These are phyloP conservation scores for Inonotus obliquus DNA, from an alignment of 1,284 basidiomycete genomes.

Conservation along the genomic window DNA sequence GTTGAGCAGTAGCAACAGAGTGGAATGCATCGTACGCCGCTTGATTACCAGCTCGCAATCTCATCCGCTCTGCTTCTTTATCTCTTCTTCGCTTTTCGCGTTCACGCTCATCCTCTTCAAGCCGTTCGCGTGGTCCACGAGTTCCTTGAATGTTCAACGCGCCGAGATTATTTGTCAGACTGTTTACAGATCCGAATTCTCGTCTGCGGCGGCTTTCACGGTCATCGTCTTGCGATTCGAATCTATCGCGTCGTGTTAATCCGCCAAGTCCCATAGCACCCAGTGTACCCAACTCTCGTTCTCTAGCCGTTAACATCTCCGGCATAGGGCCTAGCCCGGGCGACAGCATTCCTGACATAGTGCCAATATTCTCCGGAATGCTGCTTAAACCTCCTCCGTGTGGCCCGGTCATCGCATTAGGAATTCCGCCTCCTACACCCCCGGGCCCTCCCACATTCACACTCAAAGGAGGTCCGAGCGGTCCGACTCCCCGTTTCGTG, in stretches of 20 bases:
- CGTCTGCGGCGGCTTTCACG: constrained; percentile 29
- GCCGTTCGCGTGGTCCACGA: constrained; percentile 55
- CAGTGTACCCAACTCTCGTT: constrained; percentile 44
- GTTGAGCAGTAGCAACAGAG: constrained; percentile 36
- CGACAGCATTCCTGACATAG: constrained; percentile 25
- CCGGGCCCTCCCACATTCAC: constrained; percentile 29
- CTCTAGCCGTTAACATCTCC: constrained; percentile 39
- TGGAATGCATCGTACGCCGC: constrained; percentile 73
- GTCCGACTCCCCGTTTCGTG: constrained; percentile 85
- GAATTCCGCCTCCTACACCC: constrained; percentile 28
- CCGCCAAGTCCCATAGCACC: constrained; percentile 45
- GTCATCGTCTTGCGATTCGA: constrained; percentile 27
- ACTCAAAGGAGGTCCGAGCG: constrained; percentile 31
- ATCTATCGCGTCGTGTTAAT: constrained; percentile 25
- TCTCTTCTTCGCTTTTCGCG: constrained; percentile 47
- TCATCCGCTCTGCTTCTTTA: constrained; percentile 30
- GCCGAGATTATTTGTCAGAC: constrained; percentile 35
- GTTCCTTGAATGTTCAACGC: constrained; percentile 26
- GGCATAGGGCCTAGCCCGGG: constrained; percentile 28
- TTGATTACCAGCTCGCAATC: constrained; percentile 40
- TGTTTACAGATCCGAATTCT: constrained; percentile 30
- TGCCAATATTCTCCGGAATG: constrained; percentile 19
- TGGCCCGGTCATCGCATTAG: constrained; percentile 21
- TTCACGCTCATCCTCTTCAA: constrained; percentile 61
- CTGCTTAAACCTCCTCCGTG: constrained; percentile 23